Evolutionary conservation across 2,329 filamentous ascomycete genomes (phyloP), one percentile per base, ranked within the genome.

Genomic region (Trichoderma oligosporum): DNA sequence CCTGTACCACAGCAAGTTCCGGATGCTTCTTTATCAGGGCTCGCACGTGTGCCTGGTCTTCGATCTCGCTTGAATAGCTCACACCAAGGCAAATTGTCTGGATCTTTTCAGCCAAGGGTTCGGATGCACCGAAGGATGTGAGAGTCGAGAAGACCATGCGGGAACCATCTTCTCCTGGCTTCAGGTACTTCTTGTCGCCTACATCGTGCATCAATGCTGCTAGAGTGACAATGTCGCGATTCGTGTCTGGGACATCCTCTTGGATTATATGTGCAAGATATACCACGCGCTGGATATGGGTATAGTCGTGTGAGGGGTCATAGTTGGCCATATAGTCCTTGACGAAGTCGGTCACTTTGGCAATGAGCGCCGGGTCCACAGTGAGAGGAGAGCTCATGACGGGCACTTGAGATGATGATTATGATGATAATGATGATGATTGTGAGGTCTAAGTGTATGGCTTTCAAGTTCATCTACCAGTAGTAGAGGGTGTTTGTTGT

Each of bases 221-320:
- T 24, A 95, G 83, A 25, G 83, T 82, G 62, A 94, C 77, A 24
- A 85, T 71, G 9, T 77, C 74, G 4, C 73, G 74, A 25, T 63
- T 57, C 7, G 65, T 69, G 49, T 57, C 64, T 55, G 67, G 71
- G 53, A 85, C 81, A 38, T 72, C 70, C 47, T 76, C 67, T 58
- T 88, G 78, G 61, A 91, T 87, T 63, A 81, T 75, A 44, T 83
- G 82, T 6, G 91, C 83, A 33, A 94, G 82, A n/a, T 81, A 79
- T 20, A 91, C 75, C 20, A 97, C 91, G 53, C 92, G 87, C 61
- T 84, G 77, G 66, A 96, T 89, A 71, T 97, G 92, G 57, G 83
- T 77, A 76, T 89, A 95, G 75, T 96, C 90, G 76, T 97, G 92
- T 2, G 90, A 96, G 51, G 84, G 84, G 73, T 97, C 92, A 73